Conservation (phyloP, 2,329 filamentous ascomycete genomes). For the Aspergillus chevalieri region DNA sequence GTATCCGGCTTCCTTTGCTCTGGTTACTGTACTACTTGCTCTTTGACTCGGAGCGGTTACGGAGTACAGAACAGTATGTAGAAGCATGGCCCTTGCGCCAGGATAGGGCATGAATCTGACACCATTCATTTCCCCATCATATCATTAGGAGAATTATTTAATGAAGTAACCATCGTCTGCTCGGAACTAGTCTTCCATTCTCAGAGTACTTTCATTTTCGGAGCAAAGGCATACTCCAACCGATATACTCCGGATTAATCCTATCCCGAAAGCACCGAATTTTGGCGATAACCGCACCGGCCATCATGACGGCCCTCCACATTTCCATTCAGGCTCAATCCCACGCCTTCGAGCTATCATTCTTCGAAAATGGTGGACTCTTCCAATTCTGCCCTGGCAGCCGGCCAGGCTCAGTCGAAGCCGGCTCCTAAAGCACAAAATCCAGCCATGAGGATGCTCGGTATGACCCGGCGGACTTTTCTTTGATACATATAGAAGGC, state of each 20-base stretch:
- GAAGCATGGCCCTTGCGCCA: too few relatives aligned
- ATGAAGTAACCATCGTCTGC: too few relatives aligned
- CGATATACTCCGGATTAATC: not conserved
- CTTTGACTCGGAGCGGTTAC: too few relatives aligned
- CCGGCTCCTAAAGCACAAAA: constrained; percentile 51
- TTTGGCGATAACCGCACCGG: not conserved
- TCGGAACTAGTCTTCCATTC: not conserved
- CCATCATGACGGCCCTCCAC: not conserved
- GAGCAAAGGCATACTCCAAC: not conserved
- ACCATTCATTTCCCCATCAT: not conserved
- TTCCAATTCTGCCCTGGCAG: constrained; percentile 27
- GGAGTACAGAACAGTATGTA: too few relatives aligned
- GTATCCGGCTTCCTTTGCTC: not conserved
- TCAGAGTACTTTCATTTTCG: too few relatives aligned
- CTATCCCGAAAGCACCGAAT: not conserved
- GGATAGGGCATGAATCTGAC: not conserved
- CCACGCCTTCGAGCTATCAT: not conserved
- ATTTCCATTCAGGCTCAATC: not conserved
- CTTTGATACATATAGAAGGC: constrained; percentile 6
- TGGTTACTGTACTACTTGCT: not conserved
- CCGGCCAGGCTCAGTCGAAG: constrained; percentile 37
- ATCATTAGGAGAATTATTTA: too few relatives aligned
- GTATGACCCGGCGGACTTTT: constrained; percentile 23
- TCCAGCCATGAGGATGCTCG: constrained; percentile 68
- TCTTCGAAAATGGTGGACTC: constrained; percentile 30